These are phyloP conservation scores for Dysphania ambrosioides DNA, from an alignment of 148 eudicot genomes.

Conservation along the genomic window DNA sequence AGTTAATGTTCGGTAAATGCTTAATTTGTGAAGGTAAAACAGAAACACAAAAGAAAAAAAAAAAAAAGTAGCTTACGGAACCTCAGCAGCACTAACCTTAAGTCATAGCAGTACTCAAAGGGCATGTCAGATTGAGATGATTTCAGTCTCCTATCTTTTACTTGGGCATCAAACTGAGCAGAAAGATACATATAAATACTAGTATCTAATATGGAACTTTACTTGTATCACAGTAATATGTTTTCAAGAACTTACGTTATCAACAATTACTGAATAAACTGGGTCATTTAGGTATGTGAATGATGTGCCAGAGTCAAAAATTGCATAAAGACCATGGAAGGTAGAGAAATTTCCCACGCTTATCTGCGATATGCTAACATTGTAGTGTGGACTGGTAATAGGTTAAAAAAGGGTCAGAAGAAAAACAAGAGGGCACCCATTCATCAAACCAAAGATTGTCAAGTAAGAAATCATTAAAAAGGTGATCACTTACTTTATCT, in stretches of 20 bases:
- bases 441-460: conserved; percentile 4
- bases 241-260: conserved; percentile 45
- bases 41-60: background rate
- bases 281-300: conserved; percentile 76
- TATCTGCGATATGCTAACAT: conserved; percentile 56
- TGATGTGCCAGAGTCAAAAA: conserved; percentile 88
- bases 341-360: conserved; percentile 53
- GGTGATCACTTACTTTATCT: conserved; percentile 42
- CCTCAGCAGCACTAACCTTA: conserved; percentile 42
- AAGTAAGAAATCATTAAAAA: conserved; percentile 4
- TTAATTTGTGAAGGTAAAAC: background rate
- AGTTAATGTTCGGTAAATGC: conserved; percentile 9
- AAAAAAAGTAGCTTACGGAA: background rate
- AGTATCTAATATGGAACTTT: background rate
- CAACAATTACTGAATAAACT: conserved; percentile 50
- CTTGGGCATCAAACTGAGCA: conserved; percentile 45
- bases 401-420: conserved; percentile 4
- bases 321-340: conserved; percentile 42
- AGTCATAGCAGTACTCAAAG: conserved; percentile 67
- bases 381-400: conserved; percentile 64
- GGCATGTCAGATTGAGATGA: conserved; percentile 53
- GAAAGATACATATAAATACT: background rate
- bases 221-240: background rate
- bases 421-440: background rate
- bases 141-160: conserved; percentile 44